These are phyloP conservation scores for Coniferiporia weirii DNA, from an alignment of 1,284 basidiomycete species.

Conservation along the genomic window DNA sequence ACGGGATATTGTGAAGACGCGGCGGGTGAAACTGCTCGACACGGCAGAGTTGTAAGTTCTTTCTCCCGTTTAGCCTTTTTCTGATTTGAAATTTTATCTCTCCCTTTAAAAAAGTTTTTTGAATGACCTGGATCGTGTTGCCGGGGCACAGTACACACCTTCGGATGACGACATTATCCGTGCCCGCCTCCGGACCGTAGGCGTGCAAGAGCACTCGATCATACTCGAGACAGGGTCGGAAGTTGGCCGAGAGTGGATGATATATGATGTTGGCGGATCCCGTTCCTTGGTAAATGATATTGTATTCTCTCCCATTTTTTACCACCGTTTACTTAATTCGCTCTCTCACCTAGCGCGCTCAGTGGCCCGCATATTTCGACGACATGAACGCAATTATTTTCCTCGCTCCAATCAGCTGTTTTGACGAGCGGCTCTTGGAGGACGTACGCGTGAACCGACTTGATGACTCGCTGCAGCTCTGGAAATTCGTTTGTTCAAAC, in stretches of 20 bases:
- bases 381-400: slow-evolving; percentile 68
- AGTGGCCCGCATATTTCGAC: slow-evolving; percentile 57
- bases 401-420: slow-evolving; percentile 64
- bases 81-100: not conserved
- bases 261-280: slow-evolving; percentile 37
- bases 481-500: slow-evolving; percentile 51
- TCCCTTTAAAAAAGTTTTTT: slow-evolving; percentile 36
- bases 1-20: slow-evolving; percentile 45
- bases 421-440: slow-evolving; percentile 59
- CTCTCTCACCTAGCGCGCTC: slow-evolving; percentile 25
- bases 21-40: slow-evolving; percentile 54
- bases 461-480: slow-evolving; percentile 62
- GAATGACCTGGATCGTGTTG: slow-evolving; percentile 60
- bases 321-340: not conserved
- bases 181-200: slow-evolving; percentile 49
- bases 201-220: slow-evolving; percentile 35
- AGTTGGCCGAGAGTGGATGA: slow-evolving; percentile 29
- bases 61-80: slow-evolving; percentile 29
- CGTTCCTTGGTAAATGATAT: slow-evolving; percentile 22
- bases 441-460: slow-evolving; percentile 56
- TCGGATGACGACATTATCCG: slow-evolving; percentile 69
- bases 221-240: slow-evolving; percentile 27
- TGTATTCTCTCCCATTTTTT: slow-evolving; percentile 22
- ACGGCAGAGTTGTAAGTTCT: slow-evolving; percentile 63
- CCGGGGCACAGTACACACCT: slow-evolving; percentile 52